Base-by-base conservation (phyloP, 2,329 filamentous ascomycete genomes). In the Colletotrichum tropicicola region DNA sequence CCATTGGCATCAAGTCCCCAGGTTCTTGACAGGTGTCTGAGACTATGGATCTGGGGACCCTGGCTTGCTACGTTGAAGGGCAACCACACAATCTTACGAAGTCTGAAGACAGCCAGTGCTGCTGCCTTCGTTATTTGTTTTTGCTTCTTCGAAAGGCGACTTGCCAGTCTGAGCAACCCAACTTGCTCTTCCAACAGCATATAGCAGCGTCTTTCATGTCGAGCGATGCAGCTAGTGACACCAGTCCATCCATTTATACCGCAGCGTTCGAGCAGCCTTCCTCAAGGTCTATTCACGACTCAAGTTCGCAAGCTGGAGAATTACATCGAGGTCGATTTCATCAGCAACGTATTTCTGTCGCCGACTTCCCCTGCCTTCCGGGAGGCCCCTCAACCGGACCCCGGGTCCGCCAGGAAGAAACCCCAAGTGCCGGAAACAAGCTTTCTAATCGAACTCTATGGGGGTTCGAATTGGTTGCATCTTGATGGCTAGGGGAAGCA, bases 381-480 rank as follows among this genome's bases (percentile, higher is more conserved):
- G 35, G 44, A 37, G 13, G n/a, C 53, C 45, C 21, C 25, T 41
- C 25, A 53, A 23, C 56, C 48, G 41, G 25, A 30, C 39, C 57
- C 41, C n/a, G n/a, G 35, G 59, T 47, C 48, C 27, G 19, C 48
- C 12, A 48, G 12, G 17, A 37, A 60, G 48, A 53, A 64, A 54
- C 48, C 21, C 53, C 32, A 30, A 37, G 25, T 60, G 61, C 61
- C 56, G 32, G 56, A 49, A 54, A 60, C 13, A 64, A 64, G 61
- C 48, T 60, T 64, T 54, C 27, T 27, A 54, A 23, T 54, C 32
- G 48, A 37, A 43, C 21, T 35, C 17, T 4, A 56, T 28, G 32
- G 43, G 21, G 49, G 13, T 25, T 15, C 37, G n/a, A 48, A 39
- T 21, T 21, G 21, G 47, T 35, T 28, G 30, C 47, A 49, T 37